Base-by-base conservation (phyloP, 2,329 filamentous ascomycete genomes). In the Ambrosiella cleistominuta region DNA sequence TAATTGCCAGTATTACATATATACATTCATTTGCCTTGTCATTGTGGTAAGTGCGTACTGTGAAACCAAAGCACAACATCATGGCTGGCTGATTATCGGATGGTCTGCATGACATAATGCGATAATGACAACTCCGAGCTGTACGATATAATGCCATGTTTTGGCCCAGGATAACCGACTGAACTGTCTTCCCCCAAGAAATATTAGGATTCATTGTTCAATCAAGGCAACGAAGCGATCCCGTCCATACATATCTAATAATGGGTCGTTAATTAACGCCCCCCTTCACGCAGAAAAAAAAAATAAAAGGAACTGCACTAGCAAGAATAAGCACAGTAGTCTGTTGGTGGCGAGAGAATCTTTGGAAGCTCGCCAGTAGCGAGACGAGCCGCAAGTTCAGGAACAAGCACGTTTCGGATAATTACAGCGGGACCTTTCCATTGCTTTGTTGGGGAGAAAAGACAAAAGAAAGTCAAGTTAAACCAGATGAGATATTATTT, bases 321-420 rank as follows among this genome's bases (percentile, higher is more conserved):
- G 17, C 19, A 27, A 51, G 47, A 51, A 51, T 51, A 51, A 36
- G 47, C 8, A 51, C 17, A 51, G 19, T 17, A 35, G 37, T 36
- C 1, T 9, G 47, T 27, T 11, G 47, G 15, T 51, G 47, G 47
- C 47, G 19, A 51, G 35, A 51, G 47, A 51, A 51, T 15, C 47
- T 51, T 51, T 51, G 9, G 47, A 51, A 51, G 47, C 9, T 36
- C 9, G 47, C 17, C 17, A 19, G 47, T 36, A 47, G 47, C 47
- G 19, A 51, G 47, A 51, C 15, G 47, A 51, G 47, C 47, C 47
- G 47, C 47, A 51, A 51, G 19, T 36, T 51, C 47, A 51, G 47
- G 27, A 51, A 51, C 47, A 47, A 47, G 27, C 27, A 27, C 39
- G 39, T 12, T 42, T 42, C 39, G 11, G n/a, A 11, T 9, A 42